Evolutionary conservation across 805 yeast genomes (phyloP), one percentile per base, ranked within the genome.

Genomic region (Nakazawaea laoshanensis): DNA sequence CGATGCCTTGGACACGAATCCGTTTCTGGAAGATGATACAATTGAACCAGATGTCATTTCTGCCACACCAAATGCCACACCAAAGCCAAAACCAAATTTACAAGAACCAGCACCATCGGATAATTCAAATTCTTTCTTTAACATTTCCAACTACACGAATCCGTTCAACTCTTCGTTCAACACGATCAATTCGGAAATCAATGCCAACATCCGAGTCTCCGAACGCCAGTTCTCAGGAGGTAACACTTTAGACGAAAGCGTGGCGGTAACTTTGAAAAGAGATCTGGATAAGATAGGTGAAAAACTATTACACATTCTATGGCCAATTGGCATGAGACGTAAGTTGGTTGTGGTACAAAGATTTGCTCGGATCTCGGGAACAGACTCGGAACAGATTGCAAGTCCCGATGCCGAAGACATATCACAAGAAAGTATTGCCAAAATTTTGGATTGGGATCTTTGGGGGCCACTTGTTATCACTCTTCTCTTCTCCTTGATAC

Each of bases 401-500:
- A 44, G 35, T 19, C 40, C 24, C 14, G 54, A 47, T 19, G 43
- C 43, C 7, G 56, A 48, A 17, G 63, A 57, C 21, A 57, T 55
- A 15, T 53, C 63, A 2, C 41, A 46, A 24, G 61, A 55, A 12
- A 40, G 59, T 3, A 48, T 57, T 18, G 45, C 46, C 13, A 53
- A 55, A 33, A 61, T 61, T 9, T 41, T 71, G 33, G 78, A 72
- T 35, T 73, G 79, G 79, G 79, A 73, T 49, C 51, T 73, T 31
- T 73, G 78, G 79, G 79, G 79, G 1, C 79, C 79, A 2, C 49
- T 73, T 27, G 60, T 72, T 14, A 67, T 73, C 36, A 66, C 70
- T 10, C 55, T 73, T 29, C 49, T 56, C 9, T 71, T 65, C 41
- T 57, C 73, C 14, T 64, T 70, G 28, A 48, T 67, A 14, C 53